Conservation (phyloP, 164 flowering plant species). For the Stephania japonica region DNA sequence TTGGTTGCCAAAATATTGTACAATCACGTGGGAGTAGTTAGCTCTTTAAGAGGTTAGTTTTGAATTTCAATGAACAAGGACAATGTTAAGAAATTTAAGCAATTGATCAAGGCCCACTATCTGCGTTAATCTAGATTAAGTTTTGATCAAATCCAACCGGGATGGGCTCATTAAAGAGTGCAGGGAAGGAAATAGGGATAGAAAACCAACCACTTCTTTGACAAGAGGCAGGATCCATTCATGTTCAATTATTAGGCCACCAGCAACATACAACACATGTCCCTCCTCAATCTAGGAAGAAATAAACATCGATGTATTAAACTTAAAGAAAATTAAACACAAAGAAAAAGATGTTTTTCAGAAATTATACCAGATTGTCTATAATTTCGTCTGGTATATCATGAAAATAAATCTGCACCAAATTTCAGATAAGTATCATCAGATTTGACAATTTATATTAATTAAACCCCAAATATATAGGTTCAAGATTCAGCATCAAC, state of each 20-base stretch:
- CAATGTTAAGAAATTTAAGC: not conserved
- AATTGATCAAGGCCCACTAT: not conserved
- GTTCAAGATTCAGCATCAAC: too few relatives aligned
- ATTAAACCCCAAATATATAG: not conserved
- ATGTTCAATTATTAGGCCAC: constrained; percentile 81
- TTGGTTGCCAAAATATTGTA: too few relatives aligned
- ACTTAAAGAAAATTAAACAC: too few relatives aligned
- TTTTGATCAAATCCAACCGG: not conserved
- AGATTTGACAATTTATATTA: not conserved
- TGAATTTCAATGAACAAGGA: not conserved
- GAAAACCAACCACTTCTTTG: constrained; percentile 72
- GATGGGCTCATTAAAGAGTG: not conserved
- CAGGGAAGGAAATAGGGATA: constrained; percentile 1
- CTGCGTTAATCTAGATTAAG: not conserved
- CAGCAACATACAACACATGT: constrained; percentile 67
- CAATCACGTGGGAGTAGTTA: too few relatives aligned
- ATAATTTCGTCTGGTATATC: constrained; percentile 81
- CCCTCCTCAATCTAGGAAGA: constrained; percentile 68
- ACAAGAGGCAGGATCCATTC: constrained; percentile 62
- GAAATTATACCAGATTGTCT: constrained; percentile 60
- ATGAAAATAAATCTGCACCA: constrained; percentile 71
- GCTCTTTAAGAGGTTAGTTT: too few relatives aligned
- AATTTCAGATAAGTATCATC: not conserved
- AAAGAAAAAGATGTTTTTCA: not conserved
- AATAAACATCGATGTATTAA: not conserved